Evolutionary conservation across 2,329 filamentous ascomycete genomes (phyloP), one percentile per base, ranked within the genome.

Genomic region (Rugonectria rugulosa): DNA sequence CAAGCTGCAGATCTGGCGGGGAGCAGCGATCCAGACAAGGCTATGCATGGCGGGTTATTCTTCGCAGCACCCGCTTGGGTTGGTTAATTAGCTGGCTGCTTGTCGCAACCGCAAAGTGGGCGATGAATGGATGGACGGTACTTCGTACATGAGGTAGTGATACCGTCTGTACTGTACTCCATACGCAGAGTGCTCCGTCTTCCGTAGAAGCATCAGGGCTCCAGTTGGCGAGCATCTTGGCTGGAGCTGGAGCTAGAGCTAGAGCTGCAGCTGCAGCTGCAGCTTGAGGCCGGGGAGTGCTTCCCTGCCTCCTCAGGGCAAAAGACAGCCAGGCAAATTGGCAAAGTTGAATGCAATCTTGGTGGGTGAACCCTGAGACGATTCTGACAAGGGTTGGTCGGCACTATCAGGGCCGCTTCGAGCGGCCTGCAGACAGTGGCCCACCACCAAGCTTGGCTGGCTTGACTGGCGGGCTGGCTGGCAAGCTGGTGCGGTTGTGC

Each of bases 281-380:
- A n/a, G n/a, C n/a, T n/a, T n/a, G n/a, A 29, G 12, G 12, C 26
- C 12, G 26, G 12, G 26, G 26, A 12, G 12, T 29, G 26, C 26
- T 29, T 44, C 38, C 44, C 37, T 44, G 37, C 41, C 36, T 38
- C 52, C 40, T 32, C 38, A 26, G 36, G 38, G 19, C 27, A 24
- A 38, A 19, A 10, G 24, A 20, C n/a, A 34, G 11, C 32, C 32
- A 19, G 19, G 24, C n/a, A 11, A 27, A 26, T 24, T 19, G 43
- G 12, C n/a, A 27, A 10, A 23, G 42, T 34, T 15, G 19, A 23
- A 36, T 24, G 41, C 31, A 34, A 48, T 51, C 15, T 55, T 58
- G 59, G 58, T 65, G 63, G 59, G 58, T 37, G 57, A 68, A 65
- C 65, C 56, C 43, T 53, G 57, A 61, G 52, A 49, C 53, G 43